A percentile compares a stretch with the other conserved stretches of the same genome.
phyloP scores from a whole-genome alignment of 306 rosid species.

The Fagus sylvatica region DNA sequence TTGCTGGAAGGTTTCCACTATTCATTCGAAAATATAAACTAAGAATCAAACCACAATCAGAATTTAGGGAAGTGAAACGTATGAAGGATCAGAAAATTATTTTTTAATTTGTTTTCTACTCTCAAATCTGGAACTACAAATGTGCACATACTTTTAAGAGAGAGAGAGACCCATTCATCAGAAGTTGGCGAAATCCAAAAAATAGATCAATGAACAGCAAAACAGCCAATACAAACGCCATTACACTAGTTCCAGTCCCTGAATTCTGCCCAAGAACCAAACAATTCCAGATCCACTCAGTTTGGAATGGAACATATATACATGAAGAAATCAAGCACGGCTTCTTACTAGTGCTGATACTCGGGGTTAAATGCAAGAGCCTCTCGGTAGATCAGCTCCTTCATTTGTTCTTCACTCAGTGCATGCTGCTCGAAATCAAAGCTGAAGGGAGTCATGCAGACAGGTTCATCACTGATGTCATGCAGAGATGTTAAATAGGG shows the following conservation, averaged over 20 bases:
- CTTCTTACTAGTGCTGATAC: constrained; percentile 56
- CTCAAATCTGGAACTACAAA: background rate
- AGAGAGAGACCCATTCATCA: constrained; percentile 11
- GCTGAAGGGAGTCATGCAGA: constrained; percentile 91
- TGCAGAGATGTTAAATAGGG: constrained; percentile 94
- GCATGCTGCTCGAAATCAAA: constrained; percentile 99
- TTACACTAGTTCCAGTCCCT: constrained; percentile 36
- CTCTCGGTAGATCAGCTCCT: constrained; percentile 85
- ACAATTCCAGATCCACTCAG: constrained; percentile 51
- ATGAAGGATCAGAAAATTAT: too few relatives aligned
- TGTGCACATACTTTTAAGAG: background rate
- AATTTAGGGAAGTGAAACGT: too few relatives aligned
- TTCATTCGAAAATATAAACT: background rate
- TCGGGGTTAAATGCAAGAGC: constrained; percentile 95
- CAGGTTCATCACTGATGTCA: constrained; percentile 98
- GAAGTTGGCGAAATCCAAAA: constrained; percentile 37
- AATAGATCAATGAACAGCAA: constrained; percentile 34
- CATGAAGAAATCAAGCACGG: constrained; percentile 39
- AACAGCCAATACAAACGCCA: constrained; percentile 40
- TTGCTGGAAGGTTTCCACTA: background rate
- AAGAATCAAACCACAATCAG: background rate
- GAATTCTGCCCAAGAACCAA: constrained; percentile 36
- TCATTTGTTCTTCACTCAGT: constrained; percentile 92
- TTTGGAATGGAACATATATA: constrained; percentile 57
- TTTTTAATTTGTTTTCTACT: too few relatives aligned